Evolutionary conservation across 768 basidiomycete genomes (phyloP), one percentile per base, ranked within the genome.

Genomic region (Agrocybe praecox): DNA sequence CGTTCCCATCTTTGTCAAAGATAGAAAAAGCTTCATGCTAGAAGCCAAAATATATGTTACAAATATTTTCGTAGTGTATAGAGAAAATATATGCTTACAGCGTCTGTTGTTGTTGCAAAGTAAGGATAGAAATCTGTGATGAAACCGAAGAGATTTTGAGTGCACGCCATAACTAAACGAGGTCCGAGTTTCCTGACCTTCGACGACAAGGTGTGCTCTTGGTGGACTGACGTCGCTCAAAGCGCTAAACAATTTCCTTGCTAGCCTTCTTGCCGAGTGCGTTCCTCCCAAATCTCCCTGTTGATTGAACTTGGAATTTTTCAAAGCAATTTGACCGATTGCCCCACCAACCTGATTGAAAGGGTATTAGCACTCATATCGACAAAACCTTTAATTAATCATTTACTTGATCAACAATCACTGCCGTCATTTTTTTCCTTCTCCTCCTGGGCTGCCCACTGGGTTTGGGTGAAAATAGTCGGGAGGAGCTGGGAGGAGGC

Each of bases 1-100:
- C 91, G 64, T 93, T 93, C n/a, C 80, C 85, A 67, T 92, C 90
- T 66, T 86, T 88, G 66, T 92, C 90, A 58, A 92, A 92, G 6
- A 90, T 59, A 12, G 75, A 72, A 60, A 92, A 92, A 10, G 87
- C 88, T 23, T 80, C 82, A 55, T 87, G 82, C 85, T 89, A 65
- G 4, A 40, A 14, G 36, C 6, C 12, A 2, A 8, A 47, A 33
- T 17, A 15, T 32, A 40, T 53, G n/a, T 43, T 40, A 52, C 34
- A 49, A 26, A 48, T 2, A 65, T 29, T 5, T 5, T 29, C 50
- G 52, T 51, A 29, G 14, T 21, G n/a, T 63, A n/a, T 54, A 46
- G 29, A 32, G 48, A 19, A 18, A 26, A 45, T 34, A 34, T 46
- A 49, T 52, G 73, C 81, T 67, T 61, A 89, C 87, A 29, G 90